Evolutionary conservation across 768 basidiomycete genomes (phyloP).

Genomic region (Tulasnella sp.): DNA sequence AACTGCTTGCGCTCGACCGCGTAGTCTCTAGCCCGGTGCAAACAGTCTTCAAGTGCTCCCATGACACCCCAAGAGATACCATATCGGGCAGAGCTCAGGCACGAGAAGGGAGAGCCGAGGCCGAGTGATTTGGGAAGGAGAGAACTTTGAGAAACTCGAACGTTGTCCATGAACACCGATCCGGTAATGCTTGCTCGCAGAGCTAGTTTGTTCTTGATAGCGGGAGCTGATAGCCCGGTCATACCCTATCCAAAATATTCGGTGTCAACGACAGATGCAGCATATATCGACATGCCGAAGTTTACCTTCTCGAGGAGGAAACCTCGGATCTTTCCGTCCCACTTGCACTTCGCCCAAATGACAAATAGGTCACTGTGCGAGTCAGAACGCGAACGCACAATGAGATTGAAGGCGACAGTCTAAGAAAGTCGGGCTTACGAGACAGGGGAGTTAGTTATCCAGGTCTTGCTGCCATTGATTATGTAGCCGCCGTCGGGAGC

Average conservation of each 20-base stretch:
- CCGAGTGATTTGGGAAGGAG: conserved; percentile 71
- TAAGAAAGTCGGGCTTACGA: too few relatives aligned
- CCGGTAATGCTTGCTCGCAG: conserved; percentile 76
- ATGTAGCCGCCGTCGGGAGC: conserved; percentile 67
- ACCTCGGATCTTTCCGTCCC: conserved; percentile 84
- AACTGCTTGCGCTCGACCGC: conserved; percentile 88
- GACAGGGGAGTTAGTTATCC: conserved; percentile 91
- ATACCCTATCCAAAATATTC: conserved; percentile 54
- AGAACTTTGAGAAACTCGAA: conserved; percentile 58
- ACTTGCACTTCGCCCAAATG: conserved; percentile 90
- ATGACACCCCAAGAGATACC: conserved; percentile 95
- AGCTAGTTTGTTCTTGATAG: conserved; percentile 89
- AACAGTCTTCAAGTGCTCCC: conserved; percentile 89
- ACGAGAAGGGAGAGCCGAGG: conserved; percentile 78
- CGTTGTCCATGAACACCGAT: conserved; percentile 87
- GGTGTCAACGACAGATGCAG: neutral
- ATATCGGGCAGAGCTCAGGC: conserved; percentile 79
- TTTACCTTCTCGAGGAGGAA: conserved; percentile 82
- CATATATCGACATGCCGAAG: neutral
- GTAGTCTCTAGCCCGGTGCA: conserved; percentile 64
- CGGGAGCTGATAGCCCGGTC: conserved; percentile 70
- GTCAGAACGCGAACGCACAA: too few relatives aligned
- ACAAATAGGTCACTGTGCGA: conserved; percentile 70
- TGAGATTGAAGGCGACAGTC: too few relatives aligned
- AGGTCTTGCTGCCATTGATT: conserved; percentile 88